phyloP scores from a whole-genome alignment of 495 filamentous ascomycete genomes.

The Hypoxylon cercidicola region DNA sequence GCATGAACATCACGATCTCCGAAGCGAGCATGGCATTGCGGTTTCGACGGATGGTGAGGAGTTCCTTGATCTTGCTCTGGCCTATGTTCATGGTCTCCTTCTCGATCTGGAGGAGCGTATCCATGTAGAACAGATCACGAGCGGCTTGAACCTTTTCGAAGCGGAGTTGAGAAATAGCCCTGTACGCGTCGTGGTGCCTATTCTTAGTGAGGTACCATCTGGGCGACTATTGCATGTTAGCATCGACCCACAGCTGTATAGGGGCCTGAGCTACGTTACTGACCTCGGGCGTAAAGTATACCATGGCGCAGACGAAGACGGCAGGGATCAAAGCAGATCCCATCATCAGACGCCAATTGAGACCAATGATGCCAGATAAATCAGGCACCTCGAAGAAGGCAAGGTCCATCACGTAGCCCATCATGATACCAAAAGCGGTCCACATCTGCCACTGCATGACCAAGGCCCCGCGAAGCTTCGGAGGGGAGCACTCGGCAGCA shows the following conservation, averaged over 20 bases:
- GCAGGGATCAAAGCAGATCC: slow-evolving; percentile 80
- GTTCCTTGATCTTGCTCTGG: slow-evolving; percentile 70
- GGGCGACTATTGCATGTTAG: slow-evolving; percentile 51
- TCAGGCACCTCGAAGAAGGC: slow-evolving; percentile 74
- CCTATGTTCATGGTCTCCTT: slow-evolving; percentile 66
- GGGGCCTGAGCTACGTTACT: slow-evolving; percentile 8
- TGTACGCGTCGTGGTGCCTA: slow-evolving; percentile 71
- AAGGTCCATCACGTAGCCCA: slow-evolving; percentile 77
- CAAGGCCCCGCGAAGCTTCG: slow-evolving; percentile 76
- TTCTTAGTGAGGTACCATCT: slow-evolving; percentile 83
- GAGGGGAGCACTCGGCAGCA: slow-evolving; percentile 78
- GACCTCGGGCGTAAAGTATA: slow-evolving; percentile 79
- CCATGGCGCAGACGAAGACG: slow-evolving; percentile 72
- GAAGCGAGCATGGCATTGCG: slow-evolving; percentile 78
- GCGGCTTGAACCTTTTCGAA: slow-evolving; percentile 80
- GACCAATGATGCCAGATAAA: slow-evolving; percentile 63
- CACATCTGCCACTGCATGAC: slow-evolving; percentile 83
- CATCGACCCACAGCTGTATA: background rate
- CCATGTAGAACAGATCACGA: slow-evolving; percentile 84
- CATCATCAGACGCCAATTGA: slow-evolving; percentile 90
- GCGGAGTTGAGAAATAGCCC: slow-evolving; percentile 72
- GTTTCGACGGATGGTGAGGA: slow-evolving; percentile 80
- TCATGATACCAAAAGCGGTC: slow-evolving; percentile 86
- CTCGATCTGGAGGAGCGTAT: slow-evolving; percentile 76
- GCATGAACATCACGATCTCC: slow-evolving; percentile 86